phyloP scores from a whole-genome alignment of 2,329 filamentous ascomycete species.

The Sarocladium brachiariae region DNA sequence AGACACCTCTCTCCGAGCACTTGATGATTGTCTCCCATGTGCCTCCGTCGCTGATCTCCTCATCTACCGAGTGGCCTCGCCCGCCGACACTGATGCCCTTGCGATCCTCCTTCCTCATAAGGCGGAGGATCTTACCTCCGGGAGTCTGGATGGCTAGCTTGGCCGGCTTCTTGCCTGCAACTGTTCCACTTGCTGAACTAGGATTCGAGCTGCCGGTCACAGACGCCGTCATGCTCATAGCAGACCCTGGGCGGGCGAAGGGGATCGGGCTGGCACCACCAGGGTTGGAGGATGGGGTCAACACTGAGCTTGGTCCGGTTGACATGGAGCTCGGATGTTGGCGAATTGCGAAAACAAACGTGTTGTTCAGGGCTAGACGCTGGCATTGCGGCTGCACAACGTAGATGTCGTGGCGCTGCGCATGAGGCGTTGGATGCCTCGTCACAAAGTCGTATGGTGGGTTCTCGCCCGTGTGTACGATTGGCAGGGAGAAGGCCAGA shows the following conservation, averaged over 20 bases:
- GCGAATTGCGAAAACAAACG: constrained; percentile 92
- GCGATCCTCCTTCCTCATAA: constrained; percentile 74
- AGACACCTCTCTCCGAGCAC: constrained; percentile 73
- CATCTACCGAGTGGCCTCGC: constrained; percentile 36
- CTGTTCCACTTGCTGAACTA: constrained; percentile 44
- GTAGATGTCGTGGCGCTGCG: constrained; percentile 95
- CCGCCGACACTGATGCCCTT: constrained; percentile 43
- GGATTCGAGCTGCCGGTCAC: constrained; percentile 46
- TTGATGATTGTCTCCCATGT: constrained; percentile 90
- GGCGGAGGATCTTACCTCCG: constrained; percentile 83
- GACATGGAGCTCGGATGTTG: constrained; percentile 68
- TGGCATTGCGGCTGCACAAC: constrained; percentile 93
- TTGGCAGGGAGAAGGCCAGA: constrained; percentile 80
- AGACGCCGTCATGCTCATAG: constrained; percentile 57
- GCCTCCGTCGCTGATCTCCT: constrained; percentile 60
- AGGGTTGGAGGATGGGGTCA: constrained; percentile 41
- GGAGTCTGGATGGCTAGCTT: constrained; percentile 94
- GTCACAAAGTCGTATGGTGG: constrained; percentile 90
- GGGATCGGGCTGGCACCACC: constrained; percentile 52
- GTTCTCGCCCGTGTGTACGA: constrained; percentile 86
- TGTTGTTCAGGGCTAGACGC: constrained; percentile 86
- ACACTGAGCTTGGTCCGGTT: constrained; percentile 24
- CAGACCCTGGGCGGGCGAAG: constrained; percentile 53
- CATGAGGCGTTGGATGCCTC: constrained; percentile 91
- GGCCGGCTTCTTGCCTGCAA: constrained; percentile 71